These are phyloP conservation scores for Oryza punctata DNA, from an alignment of 176 grass and related monocot species.

Conservation along the genomic window DNA sequence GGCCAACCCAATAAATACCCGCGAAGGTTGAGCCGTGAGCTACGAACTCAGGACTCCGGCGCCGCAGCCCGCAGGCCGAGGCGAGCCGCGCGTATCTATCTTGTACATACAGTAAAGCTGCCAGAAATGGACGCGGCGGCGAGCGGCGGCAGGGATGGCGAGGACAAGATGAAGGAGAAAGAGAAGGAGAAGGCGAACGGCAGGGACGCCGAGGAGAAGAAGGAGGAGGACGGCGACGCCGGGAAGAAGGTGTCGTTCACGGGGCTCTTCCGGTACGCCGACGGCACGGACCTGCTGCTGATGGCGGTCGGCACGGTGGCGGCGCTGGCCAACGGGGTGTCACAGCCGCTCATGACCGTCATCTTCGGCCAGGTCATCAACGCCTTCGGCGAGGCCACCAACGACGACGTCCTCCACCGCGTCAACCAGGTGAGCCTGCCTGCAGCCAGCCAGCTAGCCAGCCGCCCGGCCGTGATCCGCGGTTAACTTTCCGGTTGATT, in stretches of 20 bases:
- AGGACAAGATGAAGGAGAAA: not conserved
- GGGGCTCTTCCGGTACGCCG: conserved; percentile 50
- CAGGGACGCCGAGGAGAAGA: conserved; percentile 17
- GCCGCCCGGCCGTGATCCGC: not conserved
- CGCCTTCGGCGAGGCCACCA: conserved; percentile 52
- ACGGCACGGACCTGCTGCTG: conserved; percentile 50
- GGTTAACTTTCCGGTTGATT: not conserved
- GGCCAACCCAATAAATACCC: conserved; percentile 43
- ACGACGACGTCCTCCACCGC: conserved; percentile 35
- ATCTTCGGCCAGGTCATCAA: conserved; percentile 64
- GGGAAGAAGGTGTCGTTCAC: conserved; percentile 40
- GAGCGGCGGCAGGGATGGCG: conserved; percentile 20
- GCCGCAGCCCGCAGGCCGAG: not conserved
- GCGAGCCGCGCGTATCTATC: not conserved
- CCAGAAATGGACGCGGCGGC: conserved; percentile 32
- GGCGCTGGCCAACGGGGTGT: conserved; percentile 55
- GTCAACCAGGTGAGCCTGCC: conserved; percentile 50
- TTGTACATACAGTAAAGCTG: not conserved
- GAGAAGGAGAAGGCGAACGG: not conserved
- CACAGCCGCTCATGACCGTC: conserved; percentile 64
- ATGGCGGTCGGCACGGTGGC: conserved; percentile 50
- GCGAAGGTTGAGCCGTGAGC: not conserved
- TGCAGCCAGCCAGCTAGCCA: too few species aligned
- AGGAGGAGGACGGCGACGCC: conserved; percentile 9
- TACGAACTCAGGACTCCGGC: not conserved